Percentiles rank a stretch among this genome's conserved stretches.
Evolutionary conservation across 495 filamentous ascomycete genomes (phyloP).

Genomic region (Podospora pseudoanserina): DNA sequence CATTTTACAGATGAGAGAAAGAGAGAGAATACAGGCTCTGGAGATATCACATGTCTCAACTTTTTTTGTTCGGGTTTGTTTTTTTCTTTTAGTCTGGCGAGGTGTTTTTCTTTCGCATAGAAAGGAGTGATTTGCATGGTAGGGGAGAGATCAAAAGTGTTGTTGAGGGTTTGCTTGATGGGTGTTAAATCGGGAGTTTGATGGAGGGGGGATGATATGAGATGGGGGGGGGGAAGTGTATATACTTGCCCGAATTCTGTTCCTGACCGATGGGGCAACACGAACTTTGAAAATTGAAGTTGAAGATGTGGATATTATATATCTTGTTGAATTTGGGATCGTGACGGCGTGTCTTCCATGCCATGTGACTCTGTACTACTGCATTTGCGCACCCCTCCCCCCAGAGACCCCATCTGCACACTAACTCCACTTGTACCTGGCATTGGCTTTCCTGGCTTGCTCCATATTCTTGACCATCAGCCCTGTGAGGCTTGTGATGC

Average conservation of each 20-base stretch:
- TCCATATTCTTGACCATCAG: not conserved
- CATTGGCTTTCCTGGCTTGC: not conserved
- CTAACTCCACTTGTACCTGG: not conserved
- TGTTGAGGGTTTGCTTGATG: too few relatives aligned
- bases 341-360: not conserved
- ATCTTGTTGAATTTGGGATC: too few relatives aligned
- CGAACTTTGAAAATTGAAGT: too few relatives aligned
- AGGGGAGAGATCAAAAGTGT: not conserved
- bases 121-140: not conserved
- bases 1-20: not conserved
- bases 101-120: conserved; percentile 9
- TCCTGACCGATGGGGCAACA: too few relatives aligned
- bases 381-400: not conserved
- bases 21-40: not conserved
- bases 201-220: too few relatives aligned
- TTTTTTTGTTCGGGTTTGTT: conserved; percentile 2
- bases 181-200: too few relatives aligned
- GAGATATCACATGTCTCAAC: not conserved
- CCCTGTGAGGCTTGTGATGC: not conserved
- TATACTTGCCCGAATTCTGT: too few relatives aligned
- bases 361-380: not conserved
- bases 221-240: too few relatives aligned
- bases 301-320: too few relatives aligned
- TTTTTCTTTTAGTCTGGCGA: not conserved
- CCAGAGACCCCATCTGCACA: not conserved